Evolutionary conservation across 169 alveolate species (phyloP), one percentile per base, ranked within the genome.

Genomic region (Haemoproteus tartakovskyi): DNA sequence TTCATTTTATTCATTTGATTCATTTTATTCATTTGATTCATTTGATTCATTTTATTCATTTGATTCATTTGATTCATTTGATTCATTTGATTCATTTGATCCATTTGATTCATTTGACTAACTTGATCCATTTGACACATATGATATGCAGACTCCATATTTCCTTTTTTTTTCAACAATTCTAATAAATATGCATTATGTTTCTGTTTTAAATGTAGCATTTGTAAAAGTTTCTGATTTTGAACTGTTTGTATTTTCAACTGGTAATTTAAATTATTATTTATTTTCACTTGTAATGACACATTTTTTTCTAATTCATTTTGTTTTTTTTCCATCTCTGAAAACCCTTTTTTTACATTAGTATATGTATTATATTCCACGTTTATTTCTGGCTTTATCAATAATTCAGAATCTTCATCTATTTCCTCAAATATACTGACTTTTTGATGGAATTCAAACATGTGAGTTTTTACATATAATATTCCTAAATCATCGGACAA

Each of bases 281-380:
- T 74, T 26, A 74, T 38, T 48, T 74, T 74, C 1, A 54, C 33
- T 40, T 74, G 84, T 38, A 21, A 56, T 4, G 46, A 50, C 33
- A 74, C 14, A 56, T 74, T 62, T 38, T 74, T 74, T 48, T 74
- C 84, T 1, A 74, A 41, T 37, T 74, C 41, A 12, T n/a, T 41
- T 48, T 74, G 41, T 50, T 38, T 74, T n/a, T 56, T 56, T 18
- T 74, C 78, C 22, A 74, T 24, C 46, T 56, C 57, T 2, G 14
- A 11, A 18, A 74, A 33, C 9, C 12, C 47, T 46, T 56, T 57
- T 18, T 33, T 74, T 50, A 74, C 57, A 3, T 41, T 60, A 36
- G 54, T 45, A 60, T 74, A 74, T 16, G 57, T 74, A 36, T 74
- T 48, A 2, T 51, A 59, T 33, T 56, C 84, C 0, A 43, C 12